Conservation (phyloP, 2,329 filamentous ascomycete genomes). For the Geoglossum cookeanum region DNA sequence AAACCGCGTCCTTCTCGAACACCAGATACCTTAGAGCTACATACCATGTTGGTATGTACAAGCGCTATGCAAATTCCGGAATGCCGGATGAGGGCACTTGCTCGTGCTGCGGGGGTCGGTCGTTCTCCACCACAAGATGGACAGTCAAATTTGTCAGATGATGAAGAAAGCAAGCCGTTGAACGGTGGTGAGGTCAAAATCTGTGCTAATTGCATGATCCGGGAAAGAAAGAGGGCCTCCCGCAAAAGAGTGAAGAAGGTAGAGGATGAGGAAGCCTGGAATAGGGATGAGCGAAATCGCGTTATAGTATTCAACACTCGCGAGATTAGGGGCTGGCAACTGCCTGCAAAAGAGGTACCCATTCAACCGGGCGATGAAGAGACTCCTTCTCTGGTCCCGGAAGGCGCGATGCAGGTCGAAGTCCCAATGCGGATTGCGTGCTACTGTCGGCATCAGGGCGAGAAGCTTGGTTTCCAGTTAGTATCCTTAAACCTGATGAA, state of each 20-base stretch:
- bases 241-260: conserved; percentile 87
- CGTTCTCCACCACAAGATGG: conserved; percentile 14
- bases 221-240: conserved; percentile 77
- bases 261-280: conserved; percentile 80
- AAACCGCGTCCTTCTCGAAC: conserved; percentile 47
- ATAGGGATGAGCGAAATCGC: conserved; percentile 56
- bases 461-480: conserved; percentile 69
- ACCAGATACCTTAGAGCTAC: conserved; percentile 59
- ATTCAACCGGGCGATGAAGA: conserved; percentile 14
- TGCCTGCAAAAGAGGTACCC: conserved; percentile 32
- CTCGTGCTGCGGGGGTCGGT: conserved; percentile 29
- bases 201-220: conserved; percentile 74
- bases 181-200: conserved; percentile 92
- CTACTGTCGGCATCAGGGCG: conserved; percentile 87
- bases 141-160: conserved; percentile 31
- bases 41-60: conserved; percentile 71
- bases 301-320: conserved; percentile 85
- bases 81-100: conserved; percentile 46
- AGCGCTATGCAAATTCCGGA: conserved; percentile 68
- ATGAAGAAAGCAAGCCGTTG: conserved; percentile 52
- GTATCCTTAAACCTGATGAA: conserved; percentile 9
- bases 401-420: conserved; percentile 56
- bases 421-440: conserved; percentile 91
- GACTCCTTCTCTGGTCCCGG: conserved; percentile 17
- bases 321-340: conserved; percentile 69